These are phyloP conservation scores for Aspergillus haitiensis DNA, from an alignment of 495 filamentous ascomycete genomes.

Conservation along the genomic window DNA sequence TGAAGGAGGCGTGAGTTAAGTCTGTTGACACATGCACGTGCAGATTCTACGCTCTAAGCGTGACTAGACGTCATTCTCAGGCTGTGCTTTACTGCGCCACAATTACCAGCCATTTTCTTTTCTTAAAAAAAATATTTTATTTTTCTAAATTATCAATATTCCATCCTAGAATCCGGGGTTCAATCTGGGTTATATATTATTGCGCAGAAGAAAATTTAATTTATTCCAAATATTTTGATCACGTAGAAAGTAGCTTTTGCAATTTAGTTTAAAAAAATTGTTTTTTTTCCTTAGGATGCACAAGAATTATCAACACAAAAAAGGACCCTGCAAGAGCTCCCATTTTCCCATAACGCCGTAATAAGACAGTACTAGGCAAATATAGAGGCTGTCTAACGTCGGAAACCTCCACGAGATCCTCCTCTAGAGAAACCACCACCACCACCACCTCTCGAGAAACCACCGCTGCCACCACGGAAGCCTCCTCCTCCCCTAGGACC, in stretches of 20 bases:
- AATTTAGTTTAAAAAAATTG: constrained; percentile 32
- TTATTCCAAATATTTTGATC: no score
- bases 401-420: constrained; percentile 36
- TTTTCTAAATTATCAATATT: constrained; percentile 27
- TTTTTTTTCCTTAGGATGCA: constrained; percentile 38
- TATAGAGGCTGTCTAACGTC: constrained; percentile 37
- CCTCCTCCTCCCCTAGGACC: constrained; percentile 29
- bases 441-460: constrained; percentile 26
- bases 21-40: constrained; percentile 41
- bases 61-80: constrained; percentile 41
- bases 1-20: constrained; percentile 11
- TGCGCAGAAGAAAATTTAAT: no score
- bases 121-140: constrained; percentile 11
- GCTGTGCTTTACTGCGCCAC: constrained; percentile 37
- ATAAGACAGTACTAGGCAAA: constrained; percentile 45
- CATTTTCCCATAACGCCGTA: constrained; percentile 53
- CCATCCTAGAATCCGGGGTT: no score
- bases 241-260: constrained; percentile 15
- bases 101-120: constrained; percentile 27
- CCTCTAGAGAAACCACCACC: constrained; percentile 27
- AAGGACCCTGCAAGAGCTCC: constrained; percentile 49
- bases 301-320: constrained; percentile 41
- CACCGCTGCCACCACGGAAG: constrained; percentile 28
- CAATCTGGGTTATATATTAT: no score
- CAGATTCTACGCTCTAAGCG: constrained; percentile 31